Evolutionary conservation across 331 rosid species (phyloP).

Genomic region (Prunus yedoensis): DNA sequence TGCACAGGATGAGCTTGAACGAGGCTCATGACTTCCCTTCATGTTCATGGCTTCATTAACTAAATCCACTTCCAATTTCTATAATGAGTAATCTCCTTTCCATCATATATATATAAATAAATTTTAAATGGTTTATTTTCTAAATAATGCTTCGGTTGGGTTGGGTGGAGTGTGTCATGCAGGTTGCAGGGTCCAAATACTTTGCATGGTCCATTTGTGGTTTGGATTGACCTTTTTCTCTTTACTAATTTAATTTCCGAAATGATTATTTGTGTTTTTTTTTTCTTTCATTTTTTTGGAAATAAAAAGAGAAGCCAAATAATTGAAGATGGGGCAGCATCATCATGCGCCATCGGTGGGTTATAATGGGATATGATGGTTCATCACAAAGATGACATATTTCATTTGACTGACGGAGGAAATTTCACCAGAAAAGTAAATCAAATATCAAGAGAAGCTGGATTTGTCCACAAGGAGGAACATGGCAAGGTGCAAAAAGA

Average conservation of each 20-base stretch:
- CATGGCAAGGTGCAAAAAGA: constrained; percentile 2
- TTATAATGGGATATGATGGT: constrained; percentile 21
- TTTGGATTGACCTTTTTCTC: not conserved
- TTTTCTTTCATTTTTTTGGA: not conserved
- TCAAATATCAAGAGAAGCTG: constrained; percentile 15
- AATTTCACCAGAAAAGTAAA: constrained; percentile 5
- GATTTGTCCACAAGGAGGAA: constrained; percentile 7
- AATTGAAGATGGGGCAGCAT: constrained; percentile 17
- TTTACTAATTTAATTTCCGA: not conserved
- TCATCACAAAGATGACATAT: constrained; percentile 13
- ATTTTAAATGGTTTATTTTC: not conserved
- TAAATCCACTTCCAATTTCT: constrained; percentile 14
- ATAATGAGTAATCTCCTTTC: not conserved
- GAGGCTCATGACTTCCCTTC: constrained; percentile 66
- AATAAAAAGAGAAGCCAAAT: constrained; percentile 1
- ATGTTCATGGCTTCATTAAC: constrained; percentile 49
- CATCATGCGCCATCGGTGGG: constrained; percentile 12
- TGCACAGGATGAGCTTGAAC: constrained; percentile 87
- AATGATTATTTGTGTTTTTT: too few relatives aligned
- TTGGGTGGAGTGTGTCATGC: not conserved
- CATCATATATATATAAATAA: not conserved
- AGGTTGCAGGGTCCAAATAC: not conserved
- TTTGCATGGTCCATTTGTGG: too few relatives aligned
- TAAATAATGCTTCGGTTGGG: not conserved
- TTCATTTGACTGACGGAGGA: constrained; percentile 3